Conservation (phyloP, 768 basidiomycete genomes). For the Steccherinum ochraceum region DNA sequence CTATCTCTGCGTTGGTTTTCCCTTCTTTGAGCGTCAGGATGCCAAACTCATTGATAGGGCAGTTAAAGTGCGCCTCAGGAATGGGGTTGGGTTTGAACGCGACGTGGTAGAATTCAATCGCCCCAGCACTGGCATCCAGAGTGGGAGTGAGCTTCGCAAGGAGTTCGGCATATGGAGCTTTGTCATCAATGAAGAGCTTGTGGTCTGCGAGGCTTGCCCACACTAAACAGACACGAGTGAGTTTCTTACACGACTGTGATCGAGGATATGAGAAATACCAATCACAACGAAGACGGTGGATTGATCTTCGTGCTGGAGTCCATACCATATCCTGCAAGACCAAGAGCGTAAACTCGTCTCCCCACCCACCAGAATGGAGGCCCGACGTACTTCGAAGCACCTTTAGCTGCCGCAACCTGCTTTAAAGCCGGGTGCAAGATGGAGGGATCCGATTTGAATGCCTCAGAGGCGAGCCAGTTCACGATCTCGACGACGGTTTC, state of each 20-base stretch:
- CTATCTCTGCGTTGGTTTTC: not conserved
- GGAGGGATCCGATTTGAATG: too few species aligned
- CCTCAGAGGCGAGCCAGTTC: too few species aligned
- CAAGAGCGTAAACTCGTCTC: too few species aligned
- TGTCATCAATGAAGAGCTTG: conserved; percentile 2
- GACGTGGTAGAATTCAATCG: conserved; percentile 2
- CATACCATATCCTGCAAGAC: conserved; percentile 1
- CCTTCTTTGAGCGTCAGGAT: conserved; percentile 1
- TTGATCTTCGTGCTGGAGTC: conserved; percentile 1
- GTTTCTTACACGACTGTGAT: not conserved
- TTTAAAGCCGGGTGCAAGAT: too few species aligned
- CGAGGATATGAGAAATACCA: not conserved
- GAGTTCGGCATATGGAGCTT: not conserved
- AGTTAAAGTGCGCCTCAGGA: not conserved
- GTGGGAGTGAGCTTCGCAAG: not conserved
- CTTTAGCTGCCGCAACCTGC: too few species aligned
- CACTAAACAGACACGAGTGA: not conserved
- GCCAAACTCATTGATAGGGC: not conserved
- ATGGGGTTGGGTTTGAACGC: conserved; percentile 1
- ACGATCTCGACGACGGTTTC: too few species aligned
- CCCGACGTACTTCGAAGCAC: too few species aligned
- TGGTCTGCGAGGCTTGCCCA: conserved; percentile 6
- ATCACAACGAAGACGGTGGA: not conserved
- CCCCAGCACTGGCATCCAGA: not conserved
- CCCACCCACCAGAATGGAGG: too few species aligned